phyloP scores from a whole-genome alignment of 805 yeast species.

The Saccharomycopsis sp. region DNA sequence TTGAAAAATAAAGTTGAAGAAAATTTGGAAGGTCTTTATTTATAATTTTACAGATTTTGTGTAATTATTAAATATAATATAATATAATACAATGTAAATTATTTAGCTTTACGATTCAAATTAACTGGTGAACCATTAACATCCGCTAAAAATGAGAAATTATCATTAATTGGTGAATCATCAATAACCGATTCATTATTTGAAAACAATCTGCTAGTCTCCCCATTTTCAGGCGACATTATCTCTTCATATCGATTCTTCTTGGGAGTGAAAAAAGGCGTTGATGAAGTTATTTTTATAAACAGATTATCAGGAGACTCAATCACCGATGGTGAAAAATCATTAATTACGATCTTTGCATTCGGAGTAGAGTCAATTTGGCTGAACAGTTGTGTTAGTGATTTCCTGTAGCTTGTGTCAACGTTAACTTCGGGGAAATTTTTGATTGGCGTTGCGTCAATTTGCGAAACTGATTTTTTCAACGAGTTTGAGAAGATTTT shows the following conservation, averaged over 20 bases:
- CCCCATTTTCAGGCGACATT: slow-evolving; percentile 1
- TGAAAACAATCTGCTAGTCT: too few species aligned
- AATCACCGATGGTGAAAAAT: neutral
- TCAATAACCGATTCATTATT: neutral
- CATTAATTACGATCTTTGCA: neutral
- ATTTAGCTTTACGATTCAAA: too few species aligned
- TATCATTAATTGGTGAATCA: neutral
- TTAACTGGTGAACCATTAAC: slow-evolving; percentile 1
- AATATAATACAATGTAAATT: too few species aligned
- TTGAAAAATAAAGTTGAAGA: slow-evolving; percentile 58
- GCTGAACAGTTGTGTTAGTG: neutral
- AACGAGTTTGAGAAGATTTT: neutral
- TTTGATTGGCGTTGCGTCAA: slow-evolving; percentile 16
- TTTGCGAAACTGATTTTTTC: slow-evolving; percentile 16
- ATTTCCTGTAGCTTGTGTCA: neutral
- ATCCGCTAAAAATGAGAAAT: slow-evolving; percentile 1
- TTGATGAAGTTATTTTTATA: neutral
- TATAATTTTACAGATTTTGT: slow-evolving; percentile 27
- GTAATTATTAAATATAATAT: too few species aligned
- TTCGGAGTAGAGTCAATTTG: neutral
- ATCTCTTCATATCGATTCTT: neutral
- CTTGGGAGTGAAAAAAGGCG: neutral
- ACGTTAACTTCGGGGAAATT: neutral
- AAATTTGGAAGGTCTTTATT: slow-evolving; percentile 52
- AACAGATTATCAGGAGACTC: neutral